These are phyloP conservation scores for Furcasterigmium sp. DNA, from an alignment of 2,329 filamentous ascomycete genomes.

Conservation along the genomic window DNA sequence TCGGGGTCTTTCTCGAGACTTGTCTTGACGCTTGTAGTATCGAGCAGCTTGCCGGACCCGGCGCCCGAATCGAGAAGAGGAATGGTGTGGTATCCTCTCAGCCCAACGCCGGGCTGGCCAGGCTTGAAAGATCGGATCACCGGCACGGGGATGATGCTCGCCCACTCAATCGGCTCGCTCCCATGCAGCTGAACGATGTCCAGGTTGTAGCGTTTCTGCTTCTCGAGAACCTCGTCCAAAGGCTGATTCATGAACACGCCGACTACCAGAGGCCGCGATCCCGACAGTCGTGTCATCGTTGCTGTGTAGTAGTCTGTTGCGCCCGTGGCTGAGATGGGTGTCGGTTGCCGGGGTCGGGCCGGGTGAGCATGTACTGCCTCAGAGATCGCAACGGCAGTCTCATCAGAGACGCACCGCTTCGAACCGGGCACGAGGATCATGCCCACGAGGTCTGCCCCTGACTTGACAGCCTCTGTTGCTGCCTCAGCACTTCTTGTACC, in stretches of 20 bases:
- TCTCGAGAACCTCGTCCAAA: conserved; percentile 71
- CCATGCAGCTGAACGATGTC: conserved; percentile 94
- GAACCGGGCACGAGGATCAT: conserved; percentile 84
- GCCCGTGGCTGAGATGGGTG: conserved; percentile 22
- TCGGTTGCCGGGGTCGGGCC: background rate
- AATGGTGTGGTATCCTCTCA: conserved; percentile 75
- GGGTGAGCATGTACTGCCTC: conserved; percentile 67
- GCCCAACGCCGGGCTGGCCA: conserved; percentile 63
- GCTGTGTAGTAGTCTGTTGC: conserved; percentile 66
- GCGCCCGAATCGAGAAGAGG: conserved; percentile 83
- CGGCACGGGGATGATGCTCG: conserved; percentile 80
- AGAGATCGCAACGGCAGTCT: conserved; percentile 77
- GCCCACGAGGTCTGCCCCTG: conserved; percentile 86
- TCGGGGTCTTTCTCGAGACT: conserved; percentile 62
- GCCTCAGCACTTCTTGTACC: conserved; percentile 81
- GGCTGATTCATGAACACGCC: conserved; percentile 94
- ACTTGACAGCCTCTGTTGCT: conserved; percentile 73
- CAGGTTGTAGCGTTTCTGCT: conserved; percentile 70
- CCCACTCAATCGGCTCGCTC: conserved; percentile 88
- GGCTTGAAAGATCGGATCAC: conserved; percentile 85
- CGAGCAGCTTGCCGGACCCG: conserved; percentile 75
- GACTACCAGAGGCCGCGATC: conserved; percentile 68
- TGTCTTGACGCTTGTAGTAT: conserved; percentile 63
- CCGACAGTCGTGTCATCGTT: conserved; percentile 40
- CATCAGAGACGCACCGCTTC: conserved; percentile 72